These are phyloP conservation scores for Talaromyces liani DNA, from an alignment of 495 filamentous ascomycete species.

Conservation along the genomic window DNA sequence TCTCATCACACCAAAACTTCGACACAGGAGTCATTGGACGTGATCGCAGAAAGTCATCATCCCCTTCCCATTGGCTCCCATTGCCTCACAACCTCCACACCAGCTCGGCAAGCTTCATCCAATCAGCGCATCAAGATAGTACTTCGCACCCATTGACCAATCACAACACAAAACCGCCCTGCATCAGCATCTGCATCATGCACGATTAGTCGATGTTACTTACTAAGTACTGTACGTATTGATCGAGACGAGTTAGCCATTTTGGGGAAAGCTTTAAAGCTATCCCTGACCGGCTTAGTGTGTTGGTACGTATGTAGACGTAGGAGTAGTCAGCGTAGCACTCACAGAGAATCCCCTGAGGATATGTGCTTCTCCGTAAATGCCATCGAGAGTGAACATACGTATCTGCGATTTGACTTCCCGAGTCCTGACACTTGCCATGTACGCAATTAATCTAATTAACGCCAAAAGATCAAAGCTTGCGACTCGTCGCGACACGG, in stretches of 20 bases:
- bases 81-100: neutral
- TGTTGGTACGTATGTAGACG: neutral
- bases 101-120: conserved; percentile 1
- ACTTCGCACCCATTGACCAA: neutral
- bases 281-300: neutral
- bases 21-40: neutral
- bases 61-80: neutral
- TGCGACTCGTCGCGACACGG: neutral
- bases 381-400: too few species aligned
- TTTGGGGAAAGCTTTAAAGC: neutral
- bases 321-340: neutral
- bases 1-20: neutral
- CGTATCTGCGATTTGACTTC: neutral
- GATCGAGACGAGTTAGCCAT: neutral
- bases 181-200: neutral
- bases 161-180: neutral
- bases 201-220: neutral
- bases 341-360: neutral
- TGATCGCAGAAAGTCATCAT: neutral
- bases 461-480: neutral
- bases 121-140: neutral
- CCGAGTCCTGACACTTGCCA: neutral
- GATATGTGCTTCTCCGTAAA: neutral
- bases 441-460: neutral
- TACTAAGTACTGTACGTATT: neutral